A percentile compares a stretch with the other conserved stretches of the same genome.
Conservation (phyloP, 78 protist species). For the Dictyostelium purpureum region DNA sequence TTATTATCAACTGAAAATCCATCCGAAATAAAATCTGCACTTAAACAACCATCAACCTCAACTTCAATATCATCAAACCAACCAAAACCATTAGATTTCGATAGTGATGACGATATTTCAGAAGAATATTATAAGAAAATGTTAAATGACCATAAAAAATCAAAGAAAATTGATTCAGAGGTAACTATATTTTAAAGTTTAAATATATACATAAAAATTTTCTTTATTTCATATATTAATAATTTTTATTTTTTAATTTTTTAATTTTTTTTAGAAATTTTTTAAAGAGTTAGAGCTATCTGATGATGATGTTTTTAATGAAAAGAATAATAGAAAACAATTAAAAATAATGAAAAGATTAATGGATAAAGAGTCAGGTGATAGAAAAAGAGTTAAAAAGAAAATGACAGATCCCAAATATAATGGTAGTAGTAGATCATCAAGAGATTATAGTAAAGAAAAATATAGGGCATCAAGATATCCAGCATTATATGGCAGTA, state of each 20-base stretch:
- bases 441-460: conserved; percentile 9
- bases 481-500: not conserved
- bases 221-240: not conserved
- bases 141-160: conserved; percentile 12
- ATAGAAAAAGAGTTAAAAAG: not conserved
- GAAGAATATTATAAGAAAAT: conserved; percentile 48
- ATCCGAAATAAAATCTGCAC: not conserved
- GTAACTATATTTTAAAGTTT: conserved; percentile 9
- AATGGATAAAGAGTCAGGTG: conserved; percentile 20
- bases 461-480: not conserved
- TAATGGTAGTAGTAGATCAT: conserved; percentile 10
- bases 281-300: conserved; percentile 17
- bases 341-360: conserved; percentile 32
- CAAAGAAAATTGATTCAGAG: not conserved
- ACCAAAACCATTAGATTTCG: conserved; percentile 4
- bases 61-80: not conserved
- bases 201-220: not conserved
- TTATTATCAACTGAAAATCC: not conserved
- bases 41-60: not conserved
- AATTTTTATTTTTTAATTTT: not conserved
- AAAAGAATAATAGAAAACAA: conserved; percentile 4
- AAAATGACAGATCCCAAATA: conserved; percentile 32
- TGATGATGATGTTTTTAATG: conserved; percentile 38
- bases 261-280: not conserved
- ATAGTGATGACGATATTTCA: conserved; percentile 12